phyloP scores from a whole-genome alignment of 257 asterid species.

The Salvia hispanica region DNA sequence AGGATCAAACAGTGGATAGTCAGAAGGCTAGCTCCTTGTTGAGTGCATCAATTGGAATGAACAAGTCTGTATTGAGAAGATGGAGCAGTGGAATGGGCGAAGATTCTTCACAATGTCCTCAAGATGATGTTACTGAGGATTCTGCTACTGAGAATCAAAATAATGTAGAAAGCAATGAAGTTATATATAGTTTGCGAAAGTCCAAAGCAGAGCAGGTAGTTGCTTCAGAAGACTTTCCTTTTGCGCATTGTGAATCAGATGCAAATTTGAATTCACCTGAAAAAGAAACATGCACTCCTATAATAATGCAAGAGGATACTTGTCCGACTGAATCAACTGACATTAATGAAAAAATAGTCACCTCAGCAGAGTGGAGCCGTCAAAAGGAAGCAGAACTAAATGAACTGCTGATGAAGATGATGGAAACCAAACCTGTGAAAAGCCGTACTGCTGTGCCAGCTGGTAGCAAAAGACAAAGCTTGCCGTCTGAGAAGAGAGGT shows the following conservation, averaged over 20 bases:
- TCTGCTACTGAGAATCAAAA: slow-evolving; percentile 38
- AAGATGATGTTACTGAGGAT: slow-evolving; percentile 43
- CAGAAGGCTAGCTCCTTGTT: slow-evolving; percentile 57
- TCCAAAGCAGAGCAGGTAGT: slow-evolving; percentile 38
- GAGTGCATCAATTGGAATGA: slow-evolving; percentile 58
- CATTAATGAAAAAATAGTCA: slow-evolving; percentile 45
- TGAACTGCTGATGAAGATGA: slow-evolving; percentile 84
- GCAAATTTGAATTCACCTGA: slow-evolving; percentile 40
- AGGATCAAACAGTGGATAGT: slow-evolving; percentile 57
- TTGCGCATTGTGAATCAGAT: slow-evolving; percentile 42
- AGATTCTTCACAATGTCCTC: slow-evolving; percentile 41
- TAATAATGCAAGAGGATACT: slow-evolving; percentile 44
- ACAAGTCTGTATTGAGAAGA: slow-evolving; percentile 85
- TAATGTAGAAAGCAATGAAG: slow-evolving; percentile 39
- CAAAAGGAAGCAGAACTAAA: slow-evolving; percentile 91
- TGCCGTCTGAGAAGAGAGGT: slow-evolving; percentile 60
- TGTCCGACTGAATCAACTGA: slow-evolving; percentile 42
- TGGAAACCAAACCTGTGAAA: slow-evolving; percentile 80
- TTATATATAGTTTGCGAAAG: slow-evolving; percentile 34
- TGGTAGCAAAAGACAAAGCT: slow-evolving; percentile 56
- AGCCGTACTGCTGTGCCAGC: slow-evolving; percentile 44
- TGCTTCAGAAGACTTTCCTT: slow-evolving; percentile 32
- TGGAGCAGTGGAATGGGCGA: slow-evolving; percentile 90
- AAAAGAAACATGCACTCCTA: slow-evolving; percentile 37
- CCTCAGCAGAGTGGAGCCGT: slow-evolving; percentile 87